phyloP scores from a whole-genome alignment of 2,329 filamentous ascomycete species.

The Aquanectria penicillioides region DNA sequence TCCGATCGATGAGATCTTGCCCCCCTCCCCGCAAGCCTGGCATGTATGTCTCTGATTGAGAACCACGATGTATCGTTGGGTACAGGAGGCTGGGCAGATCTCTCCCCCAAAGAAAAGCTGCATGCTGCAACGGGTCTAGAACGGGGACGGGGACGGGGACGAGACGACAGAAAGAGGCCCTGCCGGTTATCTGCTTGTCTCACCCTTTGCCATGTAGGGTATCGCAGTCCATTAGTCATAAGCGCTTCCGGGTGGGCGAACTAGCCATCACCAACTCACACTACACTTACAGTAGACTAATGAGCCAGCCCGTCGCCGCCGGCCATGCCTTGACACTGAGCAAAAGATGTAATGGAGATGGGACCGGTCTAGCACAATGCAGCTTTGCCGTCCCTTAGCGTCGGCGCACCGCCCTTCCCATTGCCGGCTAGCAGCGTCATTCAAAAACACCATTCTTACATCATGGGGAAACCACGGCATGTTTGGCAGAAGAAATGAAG shows the following conservation, averaged over 20 bases:
- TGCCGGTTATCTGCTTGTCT: background rate
- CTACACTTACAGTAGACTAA: background rate
- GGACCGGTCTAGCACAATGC: background rate
- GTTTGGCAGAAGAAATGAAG: no score
- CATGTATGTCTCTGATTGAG: no score
- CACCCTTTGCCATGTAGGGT: background rate
- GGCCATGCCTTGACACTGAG: no score
- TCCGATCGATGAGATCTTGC: no score
- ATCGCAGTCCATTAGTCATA: background rate
- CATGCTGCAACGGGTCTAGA: no score
- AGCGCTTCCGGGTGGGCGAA: background rate
- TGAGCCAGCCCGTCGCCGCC: background rate
- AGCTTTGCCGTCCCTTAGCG: constrained; percentile 1
- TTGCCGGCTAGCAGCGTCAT: no score
- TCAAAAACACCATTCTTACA: no score
- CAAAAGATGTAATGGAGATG: background rate
- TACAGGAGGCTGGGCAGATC: background rate
- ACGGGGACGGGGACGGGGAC: background rate
- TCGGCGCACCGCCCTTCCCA: background rate
- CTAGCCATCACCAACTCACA: background rate
- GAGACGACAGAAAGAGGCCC: background rate
- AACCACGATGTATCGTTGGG: no score
- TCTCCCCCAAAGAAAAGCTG: background rate
- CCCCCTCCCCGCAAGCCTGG: no score
- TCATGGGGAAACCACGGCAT: no score